Percentiles rank a stretch among this genome's conserved stretches.
These are phyloP conservation scores for Ganoderma sinense DNA, from an alignment of 1,284 basidiomycete genomes.

Conservation along the genomic window DNA sequence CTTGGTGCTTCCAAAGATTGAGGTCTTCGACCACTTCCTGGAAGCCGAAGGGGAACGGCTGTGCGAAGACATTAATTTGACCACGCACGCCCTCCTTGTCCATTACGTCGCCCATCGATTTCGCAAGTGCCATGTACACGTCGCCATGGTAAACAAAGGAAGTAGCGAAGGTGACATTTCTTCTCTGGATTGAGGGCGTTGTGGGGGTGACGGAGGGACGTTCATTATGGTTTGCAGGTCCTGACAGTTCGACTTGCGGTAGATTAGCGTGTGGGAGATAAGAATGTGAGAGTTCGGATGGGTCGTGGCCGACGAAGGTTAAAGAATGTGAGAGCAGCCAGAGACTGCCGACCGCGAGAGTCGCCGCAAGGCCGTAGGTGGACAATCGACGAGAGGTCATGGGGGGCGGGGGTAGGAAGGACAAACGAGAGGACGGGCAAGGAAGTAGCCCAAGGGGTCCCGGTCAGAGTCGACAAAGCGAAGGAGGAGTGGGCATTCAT, in stretches of 20 bases:
- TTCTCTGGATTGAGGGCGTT: slow-evolving; percentile 16
- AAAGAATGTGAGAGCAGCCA: slow-evolving; percentile 18
- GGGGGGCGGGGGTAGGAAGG: neutral
- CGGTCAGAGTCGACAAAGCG: neutral
- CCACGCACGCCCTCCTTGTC: slow-evolving; percentile 21
- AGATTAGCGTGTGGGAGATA: slow-evolving; percentile 1
- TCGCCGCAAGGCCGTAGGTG: slow-evolving; percentile 15
- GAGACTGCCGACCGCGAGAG: slow-evolving; percentile 13
- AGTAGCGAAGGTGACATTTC: slow-evolving; percentile 41
- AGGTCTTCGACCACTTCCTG: slow-evolving; percentile 41
- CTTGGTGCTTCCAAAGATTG: slow-evolving; percentile 39
- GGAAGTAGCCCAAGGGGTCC: neutral
- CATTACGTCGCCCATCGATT: slow-evolving; percentile 42
- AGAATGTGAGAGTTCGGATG: slow-evolving; percentile 6
- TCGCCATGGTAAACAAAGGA: slow-evolving; percentile 45
- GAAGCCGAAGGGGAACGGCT: slow-evolving; percentile 41
- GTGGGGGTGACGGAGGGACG: neutral
- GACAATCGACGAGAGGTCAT: slow-evolving; percentile 14
- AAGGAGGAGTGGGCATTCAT: neutral
- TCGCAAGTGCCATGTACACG: slow-evolving; percentile 46
- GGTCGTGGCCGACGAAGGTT: slow-evolving; percentile 5
- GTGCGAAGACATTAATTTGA: slow-evolving; percentile 41
- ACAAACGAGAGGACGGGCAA: slow-evolving; percentile 20
- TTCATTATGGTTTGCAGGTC: neutral
- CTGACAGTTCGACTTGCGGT: neutral